phyloP scores from a whole-genome alignment of 345 rosid genomes.

The Boechera retrofracta region DNA sequence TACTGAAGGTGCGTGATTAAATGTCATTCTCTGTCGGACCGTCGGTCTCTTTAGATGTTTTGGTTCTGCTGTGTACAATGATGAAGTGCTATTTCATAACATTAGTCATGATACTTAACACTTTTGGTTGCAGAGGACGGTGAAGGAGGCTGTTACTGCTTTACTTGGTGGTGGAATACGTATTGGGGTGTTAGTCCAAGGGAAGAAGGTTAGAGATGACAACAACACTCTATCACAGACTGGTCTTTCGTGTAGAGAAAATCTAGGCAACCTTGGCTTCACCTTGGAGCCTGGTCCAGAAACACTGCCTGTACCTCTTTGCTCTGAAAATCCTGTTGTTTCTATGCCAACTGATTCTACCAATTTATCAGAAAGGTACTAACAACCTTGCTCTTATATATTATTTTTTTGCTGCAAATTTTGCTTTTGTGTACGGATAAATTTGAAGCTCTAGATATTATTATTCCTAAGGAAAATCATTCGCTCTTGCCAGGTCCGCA shows the following conservation, averaged over 20 bases:
- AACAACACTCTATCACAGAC: conserved; percentile 71
- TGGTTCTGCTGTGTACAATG: conserved; percentile 2
- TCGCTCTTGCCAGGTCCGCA: conserved; percentile 54
- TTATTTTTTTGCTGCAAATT: background rate
- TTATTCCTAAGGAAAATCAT: conserved; percentile 26
- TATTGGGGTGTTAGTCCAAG: conserved; percentile 80
- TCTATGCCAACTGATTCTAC: conserved; percentile 47
- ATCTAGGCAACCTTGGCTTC: conserved; percentile 72
- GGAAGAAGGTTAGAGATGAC: conserved; percentile 94
- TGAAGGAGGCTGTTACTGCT: conserved; percentile 79
- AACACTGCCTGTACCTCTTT: conserved; percentile 48
- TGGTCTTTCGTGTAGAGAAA: conserved; percentile 73
- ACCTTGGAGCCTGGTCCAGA: conserved; percentile 68
- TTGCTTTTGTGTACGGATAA: background rate
- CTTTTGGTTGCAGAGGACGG: conserved; percentile 63
- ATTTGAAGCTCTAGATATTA: conserved; percentile 30
- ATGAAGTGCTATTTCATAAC: conserved; percentile 16
- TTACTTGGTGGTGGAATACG: conserved; percentile 76
- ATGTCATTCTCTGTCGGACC: background rate
- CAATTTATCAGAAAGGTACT: conserved; percentile 57
- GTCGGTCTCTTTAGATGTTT: background rate
- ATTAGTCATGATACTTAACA: conserved; percentile 1
- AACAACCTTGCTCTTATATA: conserved; percentile 20
- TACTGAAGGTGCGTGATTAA: conserved; percentile 70
- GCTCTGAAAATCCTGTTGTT: conserved; percentile 53